Evolutionary conservation across 2,329 filamentous ascomycete genomes (phyloP), one percentile per base, ranked within the genome.

Genomic region (Botrytis medusae): DNA sequence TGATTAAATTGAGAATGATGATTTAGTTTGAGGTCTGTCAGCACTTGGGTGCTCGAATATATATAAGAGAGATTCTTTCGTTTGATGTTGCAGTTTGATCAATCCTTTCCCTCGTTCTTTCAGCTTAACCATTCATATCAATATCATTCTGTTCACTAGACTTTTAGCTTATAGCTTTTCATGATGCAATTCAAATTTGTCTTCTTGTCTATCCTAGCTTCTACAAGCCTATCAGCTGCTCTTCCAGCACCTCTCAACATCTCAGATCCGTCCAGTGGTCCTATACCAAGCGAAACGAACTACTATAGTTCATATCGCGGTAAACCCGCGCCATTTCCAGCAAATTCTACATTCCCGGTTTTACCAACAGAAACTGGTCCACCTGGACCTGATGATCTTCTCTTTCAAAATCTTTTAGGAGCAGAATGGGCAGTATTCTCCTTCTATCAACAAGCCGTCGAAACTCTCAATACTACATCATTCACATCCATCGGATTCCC

Each of bases 361-460:
- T 71, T 82, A 1, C 76, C 79, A 16, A 82, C 79, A 1, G 73
- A 72, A 1, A 75, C 71, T 14, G 81, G 79, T 1, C 75, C 80
- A n/a, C 78, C 82, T 1, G 83, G 78, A 2, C 77, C 78, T 6
- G 84, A 85, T 65, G 84, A 85, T 72, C 74, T 81, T 16, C 80
- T 85, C 20, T 85, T 82, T 77, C 84, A 85, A 76, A 85, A 85
- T 73, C 80, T 86, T 4, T 79, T 85, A 1, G 77, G 79, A 37
- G 84, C 84, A 25, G 84, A 85, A 77, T 85, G 84, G 84, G 77
- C 81, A 34, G 84, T 85, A 75, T 86, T 81, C 77, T 77, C 76
- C 57, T 85, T 86, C 77, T 85, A 86, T 77, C 81, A 85, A 73
- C 79, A 82, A 74, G 82, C 78, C 14, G 82, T 85, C 0, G 83